Conservation (phyloP, 2,329 filamentous ascomycete species). For the Fusarium lateritium region DNA sequence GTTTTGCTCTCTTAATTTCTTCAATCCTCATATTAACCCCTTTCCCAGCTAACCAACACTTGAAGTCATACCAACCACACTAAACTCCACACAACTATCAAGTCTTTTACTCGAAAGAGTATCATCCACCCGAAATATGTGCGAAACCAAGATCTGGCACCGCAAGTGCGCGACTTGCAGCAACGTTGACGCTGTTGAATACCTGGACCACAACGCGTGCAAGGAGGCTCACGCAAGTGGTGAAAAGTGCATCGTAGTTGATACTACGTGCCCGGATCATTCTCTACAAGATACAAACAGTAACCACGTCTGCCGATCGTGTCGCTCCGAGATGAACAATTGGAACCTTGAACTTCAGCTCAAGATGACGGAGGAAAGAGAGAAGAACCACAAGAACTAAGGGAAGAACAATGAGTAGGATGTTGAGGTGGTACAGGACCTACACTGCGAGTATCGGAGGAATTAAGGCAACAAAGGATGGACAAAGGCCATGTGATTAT, state of each 20-base stretch:
- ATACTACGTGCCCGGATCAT: neutral
- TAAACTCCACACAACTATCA: neutral
- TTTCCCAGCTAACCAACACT: neutral
- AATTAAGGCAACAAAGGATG: neutral
- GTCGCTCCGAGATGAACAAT: slow-evolving; percentile 6
- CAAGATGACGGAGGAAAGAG: neutral
- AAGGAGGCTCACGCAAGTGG: neutral
- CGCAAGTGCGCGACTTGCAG: slow-evolving; percentile 21
- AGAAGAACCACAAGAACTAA: neutral
- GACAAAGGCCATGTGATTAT: neutral
- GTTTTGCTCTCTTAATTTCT: neutral
- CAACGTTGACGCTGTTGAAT: neutral
- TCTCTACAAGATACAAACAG: slow-evolving; percentile 7
- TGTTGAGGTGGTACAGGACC: neutral
- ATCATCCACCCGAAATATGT: slow-evolving; percentile 8
- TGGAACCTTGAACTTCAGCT: slow-evolving; percentile 8
- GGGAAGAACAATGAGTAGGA: neutral
- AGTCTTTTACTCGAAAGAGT: neutral
- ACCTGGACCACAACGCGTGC: neutral
- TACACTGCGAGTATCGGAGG: neutral
- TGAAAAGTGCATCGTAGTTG: neutral
- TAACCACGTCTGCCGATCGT: slow-evolving; percentile 21
- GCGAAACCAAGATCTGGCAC: slow-evolving; percentile 5
- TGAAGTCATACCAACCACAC: neutral
- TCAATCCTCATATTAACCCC: neutral